Conservation (phyloP, 139 green algal species). For the Gonium pectorale region DNA sequence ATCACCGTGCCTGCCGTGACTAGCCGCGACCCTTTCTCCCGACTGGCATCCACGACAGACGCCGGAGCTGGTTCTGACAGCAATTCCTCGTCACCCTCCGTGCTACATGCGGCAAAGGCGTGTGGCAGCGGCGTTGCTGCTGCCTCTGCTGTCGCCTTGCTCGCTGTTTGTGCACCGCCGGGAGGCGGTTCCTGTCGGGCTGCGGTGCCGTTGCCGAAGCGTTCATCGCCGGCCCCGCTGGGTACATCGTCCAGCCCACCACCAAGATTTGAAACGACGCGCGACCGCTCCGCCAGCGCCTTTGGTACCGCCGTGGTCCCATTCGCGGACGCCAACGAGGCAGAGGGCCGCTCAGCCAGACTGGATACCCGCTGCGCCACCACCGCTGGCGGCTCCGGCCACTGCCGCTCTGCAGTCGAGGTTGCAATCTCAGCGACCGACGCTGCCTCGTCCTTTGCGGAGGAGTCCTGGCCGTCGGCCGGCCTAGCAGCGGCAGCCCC, state of each 20-base stretch:
- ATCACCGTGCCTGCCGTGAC: constrained; percentile 31
- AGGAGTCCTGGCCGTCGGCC: background rate
- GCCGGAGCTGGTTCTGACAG: background rate
- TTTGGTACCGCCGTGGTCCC: background rate
- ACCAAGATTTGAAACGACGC: background rate
- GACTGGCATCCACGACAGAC: constrained; percentile 20
- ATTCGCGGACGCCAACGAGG: background rate
- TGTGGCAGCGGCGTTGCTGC: background rate
- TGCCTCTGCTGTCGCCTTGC: background rate
- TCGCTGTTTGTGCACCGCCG: background rate
- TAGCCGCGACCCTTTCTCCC: background rate
- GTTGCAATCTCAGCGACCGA: background rate
- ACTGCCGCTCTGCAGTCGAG: background rate
- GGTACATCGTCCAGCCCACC: background rate
- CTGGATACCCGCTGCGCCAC: constrained; percentile 5
- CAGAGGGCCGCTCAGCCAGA: background rate
- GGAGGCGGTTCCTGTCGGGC: background rate
- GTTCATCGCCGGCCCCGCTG: background rate
- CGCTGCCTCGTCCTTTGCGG: background rate
- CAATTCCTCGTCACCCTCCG: constrained; percentile 29
- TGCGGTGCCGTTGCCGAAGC: background rate
- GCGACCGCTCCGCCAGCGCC: background rate
- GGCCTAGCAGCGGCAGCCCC: background rate
- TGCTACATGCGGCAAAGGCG: constrained; percentile 28
- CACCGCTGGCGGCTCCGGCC: constrained; percentile 4